A percentile compares a stretch with the other conserved stretches of the same genome.
Evolutionary conservation across 768 basidiomycete genomes (phyloP).

Genomic region (Leucosporidium scottii): DNA sequence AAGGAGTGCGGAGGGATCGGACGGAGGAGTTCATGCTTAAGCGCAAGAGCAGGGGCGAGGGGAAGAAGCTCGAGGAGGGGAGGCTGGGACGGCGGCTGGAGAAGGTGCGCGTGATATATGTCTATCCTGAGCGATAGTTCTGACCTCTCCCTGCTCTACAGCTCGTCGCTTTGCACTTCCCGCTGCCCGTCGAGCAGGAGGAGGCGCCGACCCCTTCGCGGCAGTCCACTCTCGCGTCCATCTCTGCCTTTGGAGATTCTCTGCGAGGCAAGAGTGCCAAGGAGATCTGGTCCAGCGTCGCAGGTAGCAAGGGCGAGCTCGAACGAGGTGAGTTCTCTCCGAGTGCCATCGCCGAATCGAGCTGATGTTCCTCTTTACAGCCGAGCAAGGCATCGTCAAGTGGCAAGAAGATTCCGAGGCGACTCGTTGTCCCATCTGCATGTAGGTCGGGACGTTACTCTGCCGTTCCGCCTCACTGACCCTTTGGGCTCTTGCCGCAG

Average conservation of each 20-base stretch:
- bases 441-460: conserved; percentile 35
- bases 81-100: conserved; percentile 79
- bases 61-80: conserved; percentile 65
- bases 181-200: conserved; percentile 35
- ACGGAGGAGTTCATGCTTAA: conserved; percentile 70
- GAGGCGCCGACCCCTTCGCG: conserved; percentile 24
- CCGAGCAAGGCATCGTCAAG: conserved; percentile 86
- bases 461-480: neutral
- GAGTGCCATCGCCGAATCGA: conserved; percentile 3
- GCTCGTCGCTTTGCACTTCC: conserved; percentile 49
- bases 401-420: conserved; percentile 81
- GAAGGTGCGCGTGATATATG: conserved; percentile 57
- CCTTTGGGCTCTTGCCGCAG: conserved; percentile 40
- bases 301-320: conserved; percentile 55
- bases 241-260: conserved; percentile 56
- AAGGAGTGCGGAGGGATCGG: conserved; percentile 66
- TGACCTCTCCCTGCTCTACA: conserved; percentile 22
- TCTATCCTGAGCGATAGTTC: neutral
- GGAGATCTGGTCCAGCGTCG: conserved; percentile 63
- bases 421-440: conserved; percentile 76
- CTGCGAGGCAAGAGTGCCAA: conserved; percentile 59
- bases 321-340: conserved; percentile 51
- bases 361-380: conserved; percentile 46
- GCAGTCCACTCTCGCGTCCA: conserved; percentile 53
- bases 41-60: conserved; percentile 42